These are phyloP conservation scores for Pyronema omphalodes DNA, from an alignment of 495 filamentous ascomycete species.

Conservation along the genomic window DNA sequence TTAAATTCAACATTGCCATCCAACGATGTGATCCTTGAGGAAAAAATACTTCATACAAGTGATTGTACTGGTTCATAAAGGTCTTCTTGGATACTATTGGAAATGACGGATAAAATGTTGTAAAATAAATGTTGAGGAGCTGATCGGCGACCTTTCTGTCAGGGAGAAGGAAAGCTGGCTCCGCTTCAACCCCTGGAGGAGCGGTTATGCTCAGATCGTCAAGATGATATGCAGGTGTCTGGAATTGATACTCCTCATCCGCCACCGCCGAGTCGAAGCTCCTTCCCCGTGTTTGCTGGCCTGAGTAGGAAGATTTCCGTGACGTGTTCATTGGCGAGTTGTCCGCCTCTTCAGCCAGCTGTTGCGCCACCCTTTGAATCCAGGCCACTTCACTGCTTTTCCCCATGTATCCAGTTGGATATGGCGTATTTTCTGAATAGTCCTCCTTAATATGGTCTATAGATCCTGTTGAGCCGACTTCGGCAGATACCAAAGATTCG, in stretches of 20 bases:
- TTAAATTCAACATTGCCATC: constrained; percentile 42
- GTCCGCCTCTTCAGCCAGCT: constrained; percentile 16
- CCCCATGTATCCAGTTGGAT: constrained; percentile 38
- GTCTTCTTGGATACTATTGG: constrained; percentile 39
- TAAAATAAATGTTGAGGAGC: constrained; percentile 39
- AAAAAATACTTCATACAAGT: constrained; percentile 27
- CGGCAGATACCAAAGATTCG: constrained; percentile 28
- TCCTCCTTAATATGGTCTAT: constrained; percentile 46
- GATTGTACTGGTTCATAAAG: constrained; percentile 28
- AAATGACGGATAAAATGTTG: constrained; percentile 40
- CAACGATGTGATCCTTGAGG: constrained; percentile 31
- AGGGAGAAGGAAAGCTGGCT: constrained; percentile 32
- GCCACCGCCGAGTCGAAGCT: constrained; percentile 14
- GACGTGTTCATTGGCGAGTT: constrained; percentile 25
- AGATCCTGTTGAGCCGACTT: constrained; percentile 42
- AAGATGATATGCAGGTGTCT: constrained; percentile 33
- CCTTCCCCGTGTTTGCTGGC: constrained; percentile 18
- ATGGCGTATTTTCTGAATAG: constrained; percentile 32
- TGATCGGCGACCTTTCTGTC: constrained; percentile 33
- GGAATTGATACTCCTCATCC: constrained; percentile 19
- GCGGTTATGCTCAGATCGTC: constrained; percentile 35
- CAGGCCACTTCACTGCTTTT: constrained; percentile 43
- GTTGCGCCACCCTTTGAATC: constrained; percentile 31
- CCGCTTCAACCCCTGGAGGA: constrained; percentile 26
- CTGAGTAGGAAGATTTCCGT: constrained; percentile 9